Conservation (phyloP, 139 green algal genomes). For the Cymbomonas tetramitiformis region DNA sequence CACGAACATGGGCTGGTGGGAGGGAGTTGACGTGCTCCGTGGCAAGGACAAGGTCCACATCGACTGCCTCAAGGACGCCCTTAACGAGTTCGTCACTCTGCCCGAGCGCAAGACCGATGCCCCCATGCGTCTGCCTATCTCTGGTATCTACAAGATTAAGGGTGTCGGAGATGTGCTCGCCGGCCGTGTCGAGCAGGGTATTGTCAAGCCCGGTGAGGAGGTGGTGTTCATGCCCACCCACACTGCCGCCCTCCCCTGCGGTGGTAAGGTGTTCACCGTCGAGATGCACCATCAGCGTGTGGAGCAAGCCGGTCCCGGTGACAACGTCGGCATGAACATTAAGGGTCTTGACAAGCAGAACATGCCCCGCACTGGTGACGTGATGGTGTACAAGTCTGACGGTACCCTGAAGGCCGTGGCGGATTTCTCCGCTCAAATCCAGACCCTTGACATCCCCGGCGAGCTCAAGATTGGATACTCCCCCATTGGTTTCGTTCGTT, state of each 20-base stretch:
- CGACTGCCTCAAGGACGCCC: constrained; percentile 65
- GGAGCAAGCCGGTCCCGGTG: constrained; percentile 58
- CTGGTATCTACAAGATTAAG: constrained; percentile 97
- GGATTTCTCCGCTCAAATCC: constrained; percentile 76
- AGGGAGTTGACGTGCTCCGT: constrained; percentile 56
- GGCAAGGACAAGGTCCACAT: constrained; percentile 41
- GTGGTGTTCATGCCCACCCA: constrained; percentile 55
- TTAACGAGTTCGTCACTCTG: constrained; percentile 63
- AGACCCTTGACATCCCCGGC: constrained; percentile 80
- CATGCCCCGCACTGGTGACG: constrained; percentile 73
- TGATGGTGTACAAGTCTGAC: constrained; percentile 84
- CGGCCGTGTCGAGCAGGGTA: constrained; percentile 89
- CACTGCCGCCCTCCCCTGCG: constrained; percentile 68
- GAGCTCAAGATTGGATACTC: constrained; percentile 81
- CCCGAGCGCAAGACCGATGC: constrained; percentile 71
- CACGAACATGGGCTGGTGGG: constrained; percentile 86
- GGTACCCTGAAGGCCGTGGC: constrained; percentile 54
- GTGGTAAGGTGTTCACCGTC: constrained; percentile 92
- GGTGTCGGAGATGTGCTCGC: constrained; percentile 94
- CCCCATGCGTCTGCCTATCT: constrained; percentile 78
- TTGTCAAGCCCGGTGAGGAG: constrained; percentile 83
- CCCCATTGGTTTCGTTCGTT: constrained; percentile 79
- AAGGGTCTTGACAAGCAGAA: constrained; percentile 89
- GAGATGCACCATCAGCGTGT: constrained; percentile 99
- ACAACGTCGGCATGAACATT: constrained; percentile 99